These are phyloP conservation scores for Tulasnella sp. DNA, from an alignment of 768 basidiomycete genomes.

Conservation along the genomic window DNA sequence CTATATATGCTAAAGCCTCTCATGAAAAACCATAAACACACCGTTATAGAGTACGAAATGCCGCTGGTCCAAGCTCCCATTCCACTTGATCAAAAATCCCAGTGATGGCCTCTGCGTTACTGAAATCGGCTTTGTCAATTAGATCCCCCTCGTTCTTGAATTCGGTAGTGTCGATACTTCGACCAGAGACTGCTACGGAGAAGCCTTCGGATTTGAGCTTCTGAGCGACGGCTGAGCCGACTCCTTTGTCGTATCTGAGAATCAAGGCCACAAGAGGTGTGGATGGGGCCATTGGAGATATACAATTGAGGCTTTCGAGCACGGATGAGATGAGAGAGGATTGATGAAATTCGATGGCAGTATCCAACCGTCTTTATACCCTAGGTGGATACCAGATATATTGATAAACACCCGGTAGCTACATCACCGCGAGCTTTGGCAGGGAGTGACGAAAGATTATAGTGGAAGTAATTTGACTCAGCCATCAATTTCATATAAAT, in stretches of 20 bases:
- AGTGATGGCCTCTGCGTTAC: not conserved
- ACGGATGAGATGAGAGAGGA: no score
- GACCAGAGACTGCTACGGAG: constrained; percentile 2
- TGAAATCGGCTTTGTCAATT: not conserved
- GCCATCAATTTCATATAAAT: no score
- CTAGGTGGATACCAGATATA: no score
- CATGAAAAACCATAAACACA: not conserved
- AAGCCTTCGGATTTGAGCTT: constrained; percentile 6
- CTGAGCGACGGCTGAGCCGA: constrained; percentile 6
- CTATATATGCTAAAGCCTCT: not conserved
- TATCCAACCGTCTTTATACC: no score
- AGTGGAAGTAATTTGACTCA: no score
- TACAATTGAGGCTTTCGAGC: no score
- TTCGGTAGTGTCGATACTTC: not conserved
- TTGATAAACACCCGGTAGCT: no score
- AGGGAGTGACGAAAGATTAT: no score
- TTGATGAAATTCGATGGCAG: no score
- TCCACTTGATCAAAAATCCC: not conserved
- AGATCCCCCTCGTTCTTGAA: not conserved
- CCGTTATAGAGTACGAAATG: constrained; percentile 12
- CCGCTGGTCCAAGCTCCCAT: constrained; percentile 1
- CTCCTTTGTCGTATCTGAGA: constrained; percentile 4
- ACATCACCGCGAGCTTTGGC: no score
- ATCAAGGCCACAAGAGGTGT: constrained; percentile 13
- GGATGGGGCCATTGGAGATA: no score